A percentile compares a stretch with the other conserved stretches of the same genome.
Conservation (phyloP, 2,329 filamentous ascomycete species). For the Colletotrichum horii region DNA sequence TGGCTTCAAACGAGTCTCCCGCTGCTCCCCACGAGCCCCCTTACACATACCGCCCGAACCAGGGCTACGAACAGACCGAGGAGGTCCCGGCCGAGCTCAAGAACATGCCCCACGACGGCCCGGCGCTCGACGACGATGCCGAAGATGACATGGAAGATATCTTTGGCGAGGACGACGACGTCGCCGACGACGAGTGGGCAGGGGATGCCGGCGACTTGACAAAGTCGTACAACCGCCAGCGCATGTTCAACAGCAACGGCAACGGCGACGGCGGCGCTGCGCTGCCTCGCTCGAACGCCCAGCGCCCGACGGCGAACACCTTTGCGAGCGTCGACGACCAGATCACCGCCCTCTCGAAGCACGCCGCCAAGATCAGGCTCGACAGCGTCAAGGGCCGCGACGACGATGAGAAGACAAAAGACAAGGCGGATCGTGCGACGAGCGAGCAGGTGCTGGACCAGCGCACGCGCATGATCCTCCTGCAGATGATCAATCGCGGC, state of each 20-base stretch:
- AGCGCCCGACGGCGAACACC: slow-evolving; percentile 82
- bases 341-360: slow-evolving; percentile 80
- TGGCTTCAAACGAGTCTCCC: slow-evolving; percentile 31
- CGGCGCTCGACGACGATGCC: slow-evolving; percentile 22
- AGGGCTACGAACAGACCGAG: slow-evolving; percentile 47
- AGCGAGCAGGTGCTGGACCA: slow-evolving; percentile 95
- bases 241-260: slow-evolving; percentile 60
- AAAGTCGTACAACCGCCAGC: slow-evolving; percentile 88
- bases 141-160: slow-evolving; percentile 47
- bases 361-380: slow-evolving; percentile 85
- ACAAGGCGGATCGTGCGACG: slow-evolving; percentile 92
- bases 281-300: slow-evolving; percentile 75
- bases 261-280: slow-evolving; percentile 42
- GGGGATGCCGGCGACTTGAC: slow-evolving; percentile 72
- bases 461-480: slow-evolving; percentile 90
- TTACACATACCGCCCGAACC: slow-evolving; percentile 47
- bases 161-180: slow-evolving; percentile 64
- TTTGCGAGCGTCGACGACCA: slow-evolving; percentile 84
- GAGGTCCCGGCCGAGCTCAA: slow-evolving; percentile 11
- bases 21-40: slow-evolving; percentile 51
- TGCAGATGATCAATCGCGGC: slow-evolving; percentile 94
- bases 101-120: neutral
- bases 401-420: slow-evolving; percentile 66
- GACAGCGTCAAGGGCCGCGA: slow-evolving; percentile 60
- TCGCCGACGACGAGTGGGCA: slow-evolving; percentile 60